Percentiles rank a stretch among this genome's conserved stretches.
Conservation (phyloP, 2,329 filamentous ascomycete species). For the Graphiopsis chlorocephala region DNA sequence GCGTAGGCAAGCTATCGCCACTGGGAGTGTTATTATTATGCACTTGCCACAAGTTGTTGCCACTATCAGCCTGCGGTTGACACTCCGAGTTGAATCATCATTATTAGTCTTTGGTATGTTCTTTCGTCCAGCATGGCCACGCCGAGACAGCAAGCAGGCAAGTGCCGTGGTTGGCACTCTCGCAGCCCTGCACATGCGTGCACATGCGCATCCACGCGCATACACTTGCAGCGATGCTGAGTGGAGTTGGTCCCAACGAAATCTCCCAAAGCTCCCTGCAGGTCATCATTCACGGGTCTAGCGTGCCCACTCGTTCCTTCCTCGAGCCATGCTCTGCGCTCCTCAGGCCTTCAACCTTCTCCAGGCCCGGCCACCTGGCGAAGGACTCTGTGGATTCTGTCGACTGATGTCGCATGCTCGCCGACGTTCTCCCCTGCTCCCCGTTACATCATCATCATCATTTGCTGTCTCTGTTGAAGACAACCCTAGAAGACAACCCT, state of each 20-base stretch:
- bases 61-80: not conserved
- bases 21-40: not conserved
- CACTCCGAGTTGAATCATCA: not conserved
- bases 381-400: not conserved
- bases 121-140: not conserved
- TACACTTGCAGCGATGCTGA: conserved; percentile 4
- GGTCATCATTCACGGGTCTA: conserved; percentile 10
- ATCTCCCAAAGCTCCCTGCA: not conserved
- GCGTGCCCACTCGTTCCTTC: conserved; percentile 3
- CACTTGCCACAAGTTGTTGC: not conserved
- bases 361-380: not conserved
- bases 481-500: too few species aligned
- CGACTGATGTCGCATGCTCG: not conserved
- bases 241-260: conserved; percentile 13
- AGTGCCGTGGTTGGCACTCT: conserved; percentile 13
- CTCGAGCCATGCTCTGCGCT: not conserved
- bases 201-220: not conserved
- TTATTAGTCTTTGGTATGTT: conserved; percentile 1
- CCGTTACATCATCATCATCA: not conserved
- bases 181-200: not conserved
- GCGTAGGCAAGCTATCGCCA: not conserved
- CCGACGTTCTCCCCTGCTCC: not conserved
- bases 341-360: not conserved
- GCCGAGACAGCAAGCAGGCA: not conserved
- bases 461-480: not conserved